Evolutionary conservation across 2,329 filamentous ascomycete species (phyloP), one percentile per base, ranked within the genome.

Genomic region (Colletotrichum karsti): DNA sequence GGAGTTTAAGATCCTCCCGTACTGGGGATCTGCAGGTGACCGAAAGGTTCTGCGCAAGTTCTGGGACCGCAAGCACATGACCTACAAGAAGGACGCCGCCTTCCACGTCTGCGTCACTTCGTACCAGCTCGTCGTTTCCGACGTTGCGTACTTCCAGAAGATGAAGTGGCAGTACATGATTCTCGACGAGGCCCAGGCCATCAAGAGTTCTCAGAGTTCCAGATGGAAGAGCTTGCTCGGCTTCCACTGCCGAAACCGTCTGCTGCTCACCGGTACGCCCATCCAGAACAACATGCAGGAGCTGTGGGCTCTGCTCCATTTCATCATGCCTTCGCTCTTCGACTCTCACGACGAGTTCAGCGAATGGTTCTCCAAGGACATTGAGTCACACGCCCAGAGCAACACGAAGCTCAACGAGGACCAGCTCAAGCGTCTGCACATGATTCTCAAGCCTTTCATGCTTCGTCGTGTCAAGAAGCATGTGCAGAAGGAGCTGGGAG

Each of bases 271-370:
- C 0, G 96, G 96, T 82, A 99, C 96, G 0, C 96, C 96, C 3
- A 98, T 99, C 72, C 96, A 99, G 80, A 99, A 99, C 84, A 99
- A 98, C 86, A 99, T 99, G 96, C 96, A 98, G 81, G 95, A 99
- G 81, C 82, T 99, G 67, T 99, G 96, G 96, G 96, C 96, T 30
- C 82, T 99, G 72, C 87, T 99, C 20, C 96, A 99, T 86, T 99
- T 99, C 83, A 98, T 98, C 83, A 98, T 99, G 96, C 96, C 96
- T n/a, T 97, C 93, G 46, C 86, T 99, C 57, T 99, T 99, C 80
- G 96, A 96, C 79, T 95, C 92, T 1, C 93, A 96, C 80, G 93
- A 97, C 76, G 93, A 96, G 76, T 97, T 97, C 77, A 95, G 92
- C 82, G 93, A 96, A 74, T 97, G 93, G 93, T 97, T 97, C 79